A percentile compares a stretch with the other conserved stretches of the same genome.
phyloP scores from a whole-genome alignment of 176 grass and related monocot genomes.

The Canna indica region DNA sequence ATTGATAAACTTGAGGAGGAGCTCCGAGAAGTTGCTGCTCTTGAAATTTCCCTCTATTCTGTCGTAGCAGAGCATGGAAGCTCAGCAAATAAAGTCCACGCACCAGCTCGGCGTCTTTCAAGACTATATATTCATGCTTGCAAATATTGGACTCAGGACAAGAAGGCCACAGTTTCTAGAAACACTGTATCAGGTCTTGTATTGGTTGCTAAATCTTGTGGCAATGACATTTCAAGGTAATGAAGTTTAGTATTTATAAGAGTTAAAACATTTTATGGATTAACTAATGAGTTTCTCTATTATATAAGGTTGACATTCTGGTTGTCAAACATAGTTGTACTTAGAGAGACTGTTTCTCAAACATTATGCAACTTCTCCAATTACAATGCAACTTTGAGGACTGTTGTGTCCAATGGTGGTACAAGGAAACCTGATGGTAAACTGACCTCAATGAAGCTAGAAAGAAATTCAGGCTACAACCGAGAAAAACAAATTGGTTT shows the following conservation, averaged over 20 bases:
- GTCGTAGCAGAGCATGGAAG: slow-evolving; percentile 64
- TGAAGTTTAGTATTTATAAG: slow-evolving; percentile 1
- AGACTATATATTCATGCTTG: slow-evolving; percentile 65
- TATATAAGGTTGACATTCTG: slow-evolving; percentile 86
- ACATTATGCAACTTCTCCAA: slow-evolving; percentile 37
- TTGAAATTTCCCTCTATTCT: slow-evolving; percentile 83
- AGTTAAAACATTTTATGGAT: background rate
- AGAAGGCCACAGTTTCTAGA: slow-evolving; percentile 58
- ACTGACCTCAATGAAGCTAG: slow-evolving; percentile 22
- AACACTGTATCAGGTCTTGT: slow-evolving; percentile 63
- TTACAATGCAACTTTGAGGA: slow-evolving; percentile 28
- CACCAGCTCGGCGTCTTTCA: slow-evolving; percentile 78
- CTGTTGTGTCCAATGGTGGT: slow-evolving; percentile 26
- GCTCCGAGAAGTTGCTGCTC: slow-evolving; percentile 80
- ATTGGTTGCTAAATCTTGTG: slow-evolving; percentile 66
- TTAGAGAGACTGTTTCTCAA: slow-evolving; percentile 77
- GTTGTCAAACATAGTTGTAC: slow-evolving; percentile 73
- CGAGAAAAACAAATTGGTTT: slow-evolving; percentile 34
- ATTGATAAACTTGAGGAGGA: slow-evolving; percentile 73
- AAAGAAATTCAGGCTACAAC: slow-evolving; percentile 34
- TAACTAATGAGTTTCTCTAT: slow-evolving; percentile 16
- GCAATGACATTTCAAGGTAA: slow-evolving; percentile 96
- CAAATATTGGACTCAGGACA: slow-evolving; percentile 56
- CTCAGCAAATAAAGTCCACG: slow-evolving; percentile 89
- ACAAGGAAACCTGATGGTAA: slow-evolving; percentile 29